Base-by-base conservation (phyloP, 2,329 filamentous ascomycete species). In the Fusarium domesticum region DNA sequence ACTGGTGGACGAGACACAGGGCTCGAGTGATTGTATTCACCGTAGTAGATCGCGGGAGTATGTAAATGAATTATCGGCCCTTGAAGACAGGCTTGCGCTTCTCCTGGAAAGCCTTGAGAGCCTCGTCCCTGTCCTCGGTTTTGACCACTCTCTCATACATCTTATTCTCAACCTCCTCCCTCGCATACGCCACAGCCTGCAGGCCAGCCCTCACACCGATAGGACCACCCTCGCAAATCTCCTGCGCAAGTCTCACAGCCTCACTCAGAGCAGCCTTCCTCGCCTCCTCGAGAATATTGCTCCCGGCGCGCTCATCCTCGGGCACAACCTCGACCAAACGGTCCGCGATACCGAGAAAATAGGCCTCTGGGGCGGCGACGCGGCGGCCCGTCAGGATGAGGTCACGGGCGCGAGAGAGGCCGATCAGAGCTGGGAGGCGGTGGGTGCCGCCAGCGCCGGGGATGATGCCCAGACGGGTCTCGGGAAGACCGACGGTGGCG, bases 361-460 rank as follows among this genome's bases (percentile, higher is more conserved):
- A 95, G 0, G 93, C 89, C 71, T 97, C 93, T 2, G 87, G 73
- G 0, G 83, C 92, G 7, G 78, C 77, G 11, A 98, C 87, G 34
- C 89, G 77, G n/a, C 93, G 81, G 3, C 93, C 93, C 0, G 92
- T 97, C 7, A 97, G 74, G 39, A 97, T 85, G 59, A 97, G 72
- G 66, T 98, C 92, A 39, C 91, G 78, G n/a, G 93, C 93, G 43
- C 90, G 83, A 18, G 78, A 75, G 18, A 86, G 71, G 5, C 93
- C 93, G 53, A 98, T 85, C 16, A 98, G 70, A 7, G 77, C 79
- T 2, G 90, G 89, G 1, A 98, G 81, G 8, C 93, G 84, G 67
- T 89, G 89, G 1, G 92, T 97, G 48, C 92, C 93, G 34, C 93
- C 93, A 2, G 92, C 93, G 47, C 93, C 93, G 3, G 93, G 93